phyloP scores from a whole-genome alignment of 2,329 filamentous ascomycete genomes.

The Beauveria asiatica region DNA sequence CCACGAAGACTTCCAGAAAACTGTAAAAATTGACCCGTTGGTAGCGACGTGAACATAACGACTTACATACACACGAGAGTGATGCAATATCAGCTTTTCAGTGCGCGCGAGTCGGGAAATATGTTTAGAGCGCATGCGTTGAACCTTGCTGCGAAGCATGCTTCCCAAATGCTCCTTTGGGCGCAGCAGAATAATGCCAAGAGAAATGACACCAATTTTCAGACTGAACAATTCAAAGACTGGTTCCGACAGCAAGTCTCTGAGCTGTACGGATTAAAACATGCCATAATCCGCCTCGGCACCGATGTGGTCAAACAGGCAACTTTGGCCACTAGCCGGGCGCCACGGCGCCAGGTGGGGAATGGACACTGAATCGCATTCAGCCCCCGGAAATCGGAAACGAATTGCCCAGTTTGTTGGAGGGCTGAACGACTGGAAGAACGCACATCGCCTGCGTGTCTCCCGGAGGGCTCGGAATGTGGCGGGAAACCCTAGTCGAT shows the following conservation, averaged over 20 bases:
- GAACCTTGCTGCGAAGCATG: not conserved
- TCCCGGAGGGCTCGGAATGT: not conserved
- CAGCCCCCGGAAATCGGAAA: slow-evolving; percentile 2
- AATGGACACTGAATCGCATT: not conserved
- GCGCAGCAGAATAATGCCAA: not conserved
- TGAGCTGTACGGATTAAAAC: not conserved
- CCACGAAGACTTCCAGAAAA: not conserved
- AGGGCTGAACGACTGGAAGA: not conserved
- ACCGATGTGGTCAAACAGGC: not conserved
- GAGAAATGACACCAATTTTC: not conserved
- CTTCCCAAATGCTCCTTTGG: not conserved
- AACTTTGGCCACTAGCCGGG: not conserved
- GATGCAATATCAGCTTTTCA: not conserved
- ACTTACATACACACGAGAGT: not conserved
- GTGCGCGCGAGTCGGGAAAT: not conserved
- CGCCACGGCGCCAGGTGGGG: not conserved
- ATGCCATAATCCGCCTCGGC: not conserved
- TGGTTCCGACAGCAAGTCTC: not conserved
- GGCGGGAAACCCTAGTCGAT: not conserved
- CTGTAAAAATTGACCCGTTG: not conserved
- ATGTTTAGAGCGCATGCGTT: not conserved
- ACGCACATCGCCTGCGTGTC: not conserved
- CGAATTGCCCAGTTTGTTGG: not conserved
- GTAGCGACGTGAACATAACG: not conserved
- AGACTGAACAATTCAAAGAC: not conserved